Evolutionary conservation across 768 basidiomycete species (phyloP).

Genomic region (Macrolepiota fuliginosa): DNA sequence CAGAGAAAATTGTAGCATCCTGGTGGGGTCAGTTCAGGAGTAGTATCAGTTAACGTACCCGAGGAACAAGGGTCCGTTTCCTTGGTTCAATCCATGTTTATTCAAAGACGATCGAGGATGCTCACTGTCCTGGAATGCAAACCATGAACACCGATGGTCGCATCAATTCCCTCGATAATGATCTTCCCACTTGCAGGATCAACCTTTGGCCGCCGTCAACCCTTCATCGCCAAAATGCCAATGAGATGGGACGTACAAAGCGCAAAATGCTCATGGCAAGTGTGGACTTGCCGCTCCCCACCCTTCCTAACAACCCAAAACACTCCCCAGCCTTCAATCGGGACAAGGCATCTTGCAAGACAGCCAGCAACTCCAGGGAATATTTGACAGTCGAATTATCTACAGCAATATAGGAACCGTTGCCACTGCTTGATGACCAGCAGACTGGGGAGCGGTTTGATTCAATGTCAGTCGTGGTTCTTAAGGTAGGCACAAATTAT

Average conservation of each 20-base stretch:
- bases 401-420: constrained; percentile 59
- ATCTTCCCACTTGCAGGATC: too few species aligned
- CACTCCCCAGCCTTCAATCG: too few species aligned
- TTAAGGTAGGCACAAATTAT: constrained; percentile 72
- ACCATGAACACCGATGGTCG: constrained; percentile 83
- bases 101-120: constrained; percentile 7
- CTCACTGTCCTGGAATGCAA: constrained; percentile 69
- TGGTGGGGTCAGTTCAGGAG: constrained; percentile 15
- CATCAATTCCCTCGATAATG: constrained; percentile 91
- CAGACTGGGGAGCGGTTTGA: constrained; percentile 79
- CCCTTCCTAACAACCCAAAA: constrained; percentile 78
- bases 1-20: too few species aligned
- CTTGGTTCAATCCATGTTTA: not conserved
- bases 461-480: constrained; percentile 78
- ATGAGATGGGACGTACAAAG: constrained; percentile 49
- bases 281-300: constrained; percentile 77
- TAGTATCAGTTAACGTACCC: constrained; percentile 27
- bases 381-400: constrained; percentile 82
- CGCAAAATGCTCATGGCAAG: constrained; percentile 84
- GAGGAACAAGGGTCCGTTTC: constrained; percentile 72
- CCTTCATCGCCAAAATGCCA: not conserved
- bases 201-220: constrained; percentile 36
- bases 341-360: too few species aligned
- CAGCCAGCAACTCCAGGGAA: constrained; percentile 77
- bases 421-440: too few species aligned